These are phyloP conservation scores for Apocynum venetum DNA, from an alignment of 257 asterid genomes.

Conservation along the genomic window DNA sequence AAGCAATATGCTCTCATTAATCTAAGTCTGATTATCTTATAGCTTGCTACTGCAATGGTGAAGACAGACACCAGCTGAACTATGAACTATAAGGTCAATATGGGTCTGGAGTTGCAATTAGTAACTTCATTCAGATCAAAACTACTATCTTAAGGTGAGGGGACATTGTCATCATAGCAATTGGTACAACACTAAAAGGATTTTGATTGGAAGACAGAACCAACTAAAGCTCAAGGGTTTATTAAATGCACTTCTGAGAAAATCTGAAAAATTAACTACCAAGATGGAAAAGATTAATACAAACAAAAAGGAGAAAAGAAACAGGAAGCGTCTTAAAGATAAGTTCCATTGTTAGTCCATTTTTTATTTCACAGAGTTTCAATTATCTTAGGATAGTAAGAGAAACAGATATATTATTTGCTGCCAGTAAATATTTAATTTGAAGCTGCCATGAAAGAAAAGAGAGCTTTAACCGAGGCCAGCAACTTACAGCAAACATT, in stretches of 20 bases:
- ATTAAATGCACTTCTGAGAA: not conserved
- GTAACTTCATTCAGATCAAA: not conserved
- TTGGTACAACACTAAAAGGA: not conserved
- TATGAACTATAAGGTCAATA: not conserved
- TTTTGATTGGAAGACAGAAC: not conserved
- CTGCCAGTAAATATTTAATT: not conserved
- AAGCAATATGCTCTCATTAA: not conserved
- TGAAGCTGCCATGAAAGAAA: not conserved
- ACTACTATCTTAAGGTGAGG: not conserved
- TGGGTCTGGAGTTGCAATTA: not conserved
- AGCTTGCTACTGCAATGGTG: not conserved
- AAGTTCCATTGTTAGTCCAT: not conserved
- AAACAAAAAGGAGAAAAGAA: not conserved
- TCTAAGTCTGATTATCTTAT: not conserved
- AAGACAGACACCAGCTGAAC: not conserved
- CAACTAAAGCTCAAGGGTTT: not conserved
- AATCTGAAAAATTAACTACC: not conserved
- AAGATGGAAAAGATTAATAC: not conserved
- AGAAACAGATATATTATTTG: not conserved
- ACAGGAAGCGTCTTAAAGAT: not conserved
- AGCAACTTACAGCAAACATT: constrained; percentile 87
- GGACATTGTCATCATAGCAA: not conserved
- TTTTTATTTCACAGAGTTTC: not conserved
- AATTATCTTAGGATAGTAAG: not conserved
- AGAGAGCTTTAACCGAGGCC: not conserved